Evolutionary conservation across 2,329 filamentous ascomycete genomes (phyloP).

Genomic region (Cladosporium sp.): DNA sequence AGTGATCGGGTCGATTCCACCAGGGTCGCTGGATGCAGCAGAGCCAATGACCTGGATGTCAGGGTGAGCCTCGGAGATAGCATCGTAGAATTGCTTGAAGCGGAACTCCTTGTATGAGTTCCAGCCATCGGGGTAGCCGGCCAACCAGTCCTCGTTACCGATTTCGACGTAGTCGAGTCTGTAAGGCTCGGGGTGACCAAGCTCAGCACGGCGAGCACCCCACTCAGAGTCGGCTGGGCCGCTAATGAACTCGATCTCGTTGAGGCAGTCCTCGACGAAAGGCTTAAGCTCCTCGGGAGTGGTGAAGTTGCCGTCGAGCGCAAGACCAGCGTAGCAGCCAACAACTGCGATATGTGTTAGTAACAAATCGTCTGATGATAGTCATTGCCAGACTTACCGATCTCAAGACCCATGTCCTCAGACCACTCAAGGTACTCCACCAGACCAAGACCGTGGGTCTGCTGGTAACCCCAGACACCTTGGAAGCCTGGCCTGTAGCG

Average conservation of each 20-base stretch:
- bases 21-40: conserved; percentile 26
- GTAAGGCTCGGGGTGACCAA: conserved; percentile 64
- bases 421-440: conserved; percentile 63
- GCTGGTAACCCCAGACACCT: conserved; percentile 59
- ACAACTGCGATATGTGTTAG: conserved; percentile 20
- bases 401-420: conserved; percentile 30
- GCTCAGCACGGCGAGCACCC: conserved; percentile 58
- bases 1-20: conserved; percentile 23
- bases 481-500: conserved; percentile 50
- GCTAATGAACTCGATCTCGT: conserved; percentile 64
- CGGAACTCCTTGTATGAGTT: conserved; percentile 48
- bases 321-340: conserved; percentile 31
- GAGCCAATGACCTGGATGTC: conserved; percentile 58
- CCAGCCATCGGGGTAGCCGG: conserved; percentile 27
- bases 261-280: conserved; percentile 61
- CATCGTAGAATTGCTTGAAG: conserved; percentile 60
- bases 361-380: conserved; percentile 36
- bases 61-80: conserved; percentile 57
- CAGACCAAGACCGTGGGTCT: conserved; percentile 62
- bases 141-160: conserved; percentile 66
- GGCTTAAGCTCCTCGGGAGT: conserved; percentile 52
- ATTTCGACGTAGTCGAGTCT: conserved; percentile 63
- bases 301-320: conserved; percentile 52
- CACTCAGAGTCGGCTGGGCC: conserved; percentile 52
- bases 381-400: conserved; percentile 3